A percentile compares a stretch with the other conserved stretches of the same genome.
Evolutionary conservation across 805 yeast genomes (phyloP).

Genomic region (Saccharomycopsis olivae): DNA sequence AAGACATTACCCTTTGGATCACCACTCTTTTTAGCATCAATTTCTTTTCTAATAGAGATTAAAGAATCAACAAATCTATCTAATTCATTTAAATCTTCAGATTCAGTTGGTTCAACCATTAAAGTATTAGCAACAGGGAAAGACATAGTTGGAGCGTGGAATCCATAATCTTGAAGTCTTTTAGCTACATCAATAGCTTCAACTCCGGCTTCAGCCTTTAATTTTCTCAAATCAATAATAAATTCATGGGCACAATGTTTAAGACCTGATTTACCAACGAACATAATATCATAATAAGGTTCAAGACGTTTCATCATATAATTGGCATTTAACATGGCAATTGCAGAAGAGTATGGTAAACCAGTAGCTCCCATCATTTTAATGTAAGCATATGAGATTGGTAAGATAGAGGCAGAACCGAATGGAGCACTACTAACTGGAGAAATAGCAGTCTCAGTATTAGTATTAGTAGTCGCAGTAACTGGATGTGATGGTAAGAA

Average conservation of each 20-base stretch:
- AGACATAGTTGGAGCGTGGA: slow-evolving; percentile 98
- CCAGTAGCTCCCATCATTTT: slow-evolving; percentile 86
- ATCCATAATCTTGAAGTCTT: slow-evolving; percentile 94
- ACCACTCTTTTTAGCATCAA: slow-evolving; percentile 58
- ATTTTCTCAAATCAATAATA: slow-evolving; percentile 81
- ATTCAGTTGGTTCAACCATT: slow-evolving; percentile 98
- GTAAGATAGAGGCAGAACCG: slow-evolving; percentile 89
- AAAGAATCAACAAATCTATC: slow-evolving; percentile 86
- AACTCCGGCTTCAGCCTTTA: slow-evolving; percentile 56
- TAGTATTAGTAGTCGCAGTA: slow-evolving; percentile 37
- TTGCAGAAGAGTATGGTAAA: slow-evolving; percentile 73
- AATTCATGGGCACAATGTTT: slow-evolving; percentile 95
- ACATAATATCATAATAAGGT: slow-evolving; percentile 64
- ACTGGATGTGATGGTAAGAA: slow-evolving; percentile 75
- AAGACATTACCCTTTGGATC: slow-evolving; percentile 58
- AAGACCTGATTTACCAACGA: slow-evolving; percentile 46
- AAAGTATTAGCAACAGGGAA: slow-evolving; percentile 97
- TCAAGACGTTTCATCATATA: slow-evolving; percentile 80
- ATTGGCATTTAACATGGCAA: slow-evolving; percentile 92
- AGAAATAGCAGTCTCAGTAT: slow-evolving; percentile 42
- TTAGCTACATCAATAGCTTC: slow-evolving; percentile 97
- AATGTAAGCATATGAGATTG: slow-evolving; percentile 91
- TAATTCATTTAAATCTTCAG: slow-evolving; percentile 79
- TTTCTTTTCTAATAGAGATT: slow-evolving; percentile 74
- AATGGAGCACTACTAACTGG: slow-evolving; percentile 91